Base-by-base conservation (phyloP, 441 rosid species). In the Hura crepitans region DNA sequence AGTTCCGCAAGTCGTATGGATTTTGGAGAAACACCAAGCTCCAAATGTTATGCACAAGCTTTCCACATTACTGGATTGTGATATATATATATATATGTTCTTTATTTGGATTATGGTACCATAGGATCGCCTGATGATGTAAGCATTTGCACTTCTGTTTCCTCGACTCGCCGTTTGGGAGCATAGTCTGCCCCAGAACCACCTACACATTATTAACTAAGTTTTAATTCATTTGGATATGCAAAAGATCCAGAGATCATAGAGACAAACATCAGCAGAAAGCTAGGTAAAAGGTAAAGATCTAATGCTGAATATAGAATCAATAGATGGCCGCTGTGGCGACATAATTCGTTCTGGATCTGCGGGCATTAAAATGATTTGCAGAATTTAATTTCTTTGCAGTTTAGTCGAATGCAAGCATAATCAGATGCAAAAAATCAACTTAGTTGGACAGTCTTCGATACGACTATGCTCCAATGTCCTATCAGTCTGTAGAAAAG, bases 101-200 rank as follows among this genome's bases (percentile, higher is more conserved):
- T 18, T n/a, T n/a, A n/a, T n/a, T n/a, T n/a, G n/a, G n/a, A 11
- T 75, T 64, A 74, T 30, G 69, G 74, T 55, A 62, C 31, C 74
- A 71, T 71, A 64, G 75, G 71, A 74, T 91, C 96, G 59, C 87
- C 92, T 78, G 92, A 75, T 31, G 95, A 72, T 77, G 85, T 74
- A 39, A 86, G 76, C 91, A 89, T 89, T 71, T 82, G 88, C 50
- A 78, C 49, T 51, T 88, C 97, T 59, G 85, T 71, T 70, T 85
- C 90, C 57, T 85, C 87, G 6, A 69, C 76, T 74, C 83, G 71
- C 42, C 56, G 78, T 72, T 81, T 83, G 57, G 81, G 67, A 56
- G 83, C 25, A 55, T 66, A 77, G 46, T 75, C 75, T 78, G 84
- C 67, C 78, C 80, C 85, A 4, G 84, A 74, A 77, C 86, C 89